phyloP scores from a whole-genome alignment of 2,329 filamentous ascomycete species.

The Colletotrichum sp. region DNA sequence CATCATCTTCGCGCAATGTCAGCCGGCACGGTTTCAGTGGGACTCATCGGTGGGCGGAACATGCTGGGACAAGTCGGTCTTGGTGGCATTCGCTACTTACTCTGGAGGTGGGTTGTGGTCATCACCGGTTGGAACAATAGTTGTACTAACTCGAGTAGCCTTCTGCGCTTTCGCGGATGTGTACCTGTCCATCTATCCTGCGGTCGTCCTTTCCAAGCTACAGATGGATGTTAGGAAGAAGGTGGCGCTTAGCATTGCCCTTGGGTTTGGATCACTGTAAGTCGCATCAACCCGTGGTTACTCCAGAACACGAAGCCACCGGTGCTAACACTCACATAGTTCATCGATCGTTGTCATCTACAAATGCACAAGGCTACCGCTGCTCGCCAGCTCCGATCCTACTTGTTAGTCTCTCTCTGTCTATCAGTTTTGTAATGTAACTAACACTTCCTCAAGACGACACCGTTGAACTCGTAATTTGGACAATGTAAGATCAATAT shows the following conservation, averaged over 20 bases:
- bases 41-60: constrained; percentile 31
- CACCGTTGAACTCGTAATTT: constrained; percentile 48
- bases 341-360: constrained; percentile 31
- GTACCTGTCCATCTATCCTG: constrained; percentile 47
- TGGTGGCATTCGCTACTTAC: constrained; percentile 44
- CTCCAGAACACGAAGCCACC: not conserved
- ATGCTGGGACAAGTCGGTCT: constrained; percentile 37
- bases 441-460: constrained; percentile 25
- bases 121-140: not conserved
- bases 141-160: constrained; percentile 18
- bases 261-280: constrained; percentile 44
- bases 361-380: constrained; percentile 40
- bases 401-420: constrained; percentile 18
- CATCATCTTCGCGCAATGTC: constrained; percentile 48
- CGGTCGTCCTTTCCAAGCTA: constrained; percentile 38
- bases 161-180: constrained; percentile 42
- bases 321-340: constrained; percentile 6
- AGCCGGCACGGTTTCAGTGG: constrained; percentile 45
- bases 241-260: constrained; percentile 38
- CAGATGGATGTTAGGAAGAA: constrained; percentile 46
- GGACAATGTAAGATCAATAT: constrained; percentile 43
- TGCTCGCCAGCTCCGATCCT: constrained; percentile 27
- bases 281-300: not conserved
- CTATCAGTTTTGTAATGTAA: too few species aligned
- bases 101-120: constrained; percentile 37